Evolutionary conservation across 106 monocot species (phyloP).

Genomic region (Cymbidium sinense): DNA sequence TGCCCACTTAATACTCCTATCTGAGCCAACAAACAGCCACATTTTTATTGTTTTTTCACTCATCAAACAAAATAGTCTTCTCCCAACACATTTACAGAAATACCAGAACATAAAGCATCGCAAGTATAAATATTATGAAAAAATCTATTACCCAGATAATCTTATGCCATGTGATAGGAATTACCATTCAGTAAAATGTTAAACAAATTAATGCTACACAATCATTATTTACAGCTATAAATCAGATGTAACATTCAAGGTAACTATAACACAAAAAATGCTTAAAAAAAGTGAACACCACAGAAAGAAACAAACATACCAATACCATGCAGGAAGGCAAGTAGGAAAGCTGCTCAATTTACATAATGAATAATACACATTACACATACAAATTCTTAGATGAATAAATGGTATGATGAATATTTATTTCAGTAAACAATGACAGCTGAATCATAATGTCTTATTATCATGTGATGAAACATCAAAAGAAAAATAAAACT

Average conservation of each 20-base stretch:
- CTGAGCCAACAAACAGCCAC: constrained; percentile 80
- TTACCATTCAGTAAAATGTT: neutral
- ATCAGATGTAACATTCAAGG: neutral
- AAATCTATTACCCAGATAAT: neutral
- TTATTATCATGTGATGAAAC: neutral
- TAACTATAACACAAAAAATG: neutral
- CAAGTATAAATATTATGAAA: neutral
- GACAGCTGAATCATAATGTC: neutral
- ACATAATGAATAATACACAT: too few species aligned
- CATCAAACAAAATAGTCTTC: constrained; percentile 13
- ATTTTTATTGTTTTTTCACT: constrained; percentile 36
- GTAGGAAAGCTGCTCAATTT: too few species aligned
- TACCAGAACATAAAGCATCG: neutral
- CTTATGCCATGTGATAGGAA: neutral
- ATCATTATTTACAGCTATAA: neutral
- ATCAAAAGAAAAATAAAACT: neutral
- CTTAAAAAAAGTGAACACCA: neutral
- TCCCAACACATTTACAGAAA: neutral
- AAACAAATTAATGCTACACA: neutral
- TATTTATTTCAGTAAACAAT: too few species aligned
- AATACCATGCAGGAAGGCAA: too few species aligned
- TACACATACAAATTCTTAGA: too few species aligned
- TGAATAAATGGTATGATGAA: too few species aligned
- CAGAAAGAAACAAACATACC: neutral
- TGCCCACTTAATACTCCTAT: constrained; percentile 77